Percentiles rank a stretch among this genome's conserved stretches.
phyloP scores from a whole-genome alignment of 2,329 filamentous ascomycete species.

The Claviceps digitariae region DNA sequence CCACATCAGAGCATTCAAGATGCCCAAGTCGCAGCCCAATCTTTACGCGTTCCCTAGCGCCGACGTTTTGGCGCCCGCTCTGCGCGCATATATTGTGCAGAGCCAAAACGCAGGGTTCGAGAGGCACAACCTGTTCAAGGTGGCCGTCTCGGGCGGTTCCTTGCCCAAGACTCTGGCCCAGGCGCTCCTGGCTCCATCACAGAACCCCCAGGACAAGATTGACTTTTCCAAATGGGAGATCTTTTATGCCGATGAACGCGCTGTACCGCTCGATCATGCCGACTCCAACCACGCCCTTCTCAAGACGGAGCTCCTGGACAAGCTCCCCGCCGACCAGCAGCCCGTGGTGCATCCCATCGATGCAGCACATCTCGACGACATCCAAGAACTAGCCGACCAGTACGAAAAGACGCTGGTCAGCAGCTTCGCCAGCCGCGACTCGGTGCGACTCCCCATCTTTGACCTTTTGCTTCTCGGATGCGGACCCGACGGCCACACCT shows the following conservation, averaged over 20 bases:
- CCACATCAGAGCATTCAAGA: slow-evolving; percentile 14
- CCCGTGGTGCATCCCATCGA: slow-evolving; percentile 76
- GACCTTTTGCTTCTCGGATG: slow-evolving; percentile 88
- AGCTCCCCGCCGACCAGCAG: slow-evolving; percentile 55
- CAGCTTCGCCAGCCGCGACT: slow-evolving; percentile 83
- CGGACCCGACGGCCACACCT: slow-evolving; percentile 93
- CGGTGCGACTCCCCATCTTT: slow-evolving; percentile 87
- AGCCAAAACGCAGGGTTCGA: slow-evolving; percentile 66
- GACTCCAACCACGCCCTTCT: slow-evolving; percentile 91
- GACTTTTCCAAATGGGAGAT: slow-evolving; percentile 88
- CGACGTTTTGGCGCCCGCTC: slow-evolving; percentile 57
- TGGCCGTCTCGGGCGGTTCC: slow-evolving; percentile 87
- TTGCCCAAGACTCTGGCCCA: slow-evolving; percentile 78
- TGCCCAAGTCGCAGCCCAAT: slow-evolving; percentile 46
- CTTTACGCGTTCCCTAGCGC: slow-evolving; percentile 69
- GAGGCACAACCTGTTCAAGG: slow-evolving; percentile 75
- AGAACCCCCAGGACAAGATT: slow-evolving; percentile 45
- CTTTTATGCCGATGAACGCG: slow-evolving; percentile 96
- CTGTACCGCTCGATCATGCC: slow-evolving; percentile 77
- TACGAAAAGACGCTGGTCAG: slow-evolving; percentile 82
- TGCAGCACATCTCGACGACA: slow-evolving; percentile 48
- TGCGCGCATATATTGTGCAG: slow-evolving; percentile 72
- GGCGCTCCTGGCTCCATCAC: slow-evolving; percentile 53
- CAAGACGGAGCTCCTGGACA: slow-evolving; percentile 77
- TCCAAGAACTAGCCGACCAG: slow-evolving; percentile 82